Conservation (phyloP, 805 yeast species). For the Pichia californica region DNA sequence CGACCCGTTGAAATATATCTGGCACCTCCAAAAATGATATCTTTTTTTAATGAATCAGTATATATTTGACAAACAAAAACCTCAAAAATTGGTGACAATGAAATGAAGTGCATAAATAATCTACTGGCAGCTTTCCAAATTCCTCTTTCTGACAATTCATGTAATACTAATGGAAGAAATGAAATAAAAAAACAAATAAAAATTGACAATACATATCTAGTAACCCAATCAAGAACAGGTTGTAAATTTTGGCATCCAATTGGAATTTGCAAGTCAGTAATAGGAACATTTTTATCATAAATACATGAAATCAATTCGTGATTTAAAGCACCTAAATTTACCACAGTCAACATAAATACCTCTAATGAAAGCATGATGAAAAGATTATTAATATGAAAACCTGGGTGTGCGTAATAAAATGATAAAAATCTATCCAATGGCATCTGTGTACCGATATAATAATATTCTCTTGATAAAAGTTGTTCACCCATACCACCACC, state of each 20-base stretch:
- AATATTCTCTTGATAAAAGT: slow-evolving; percentile 84
- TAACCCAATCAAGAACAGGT: slow-evolving; percentile 89
- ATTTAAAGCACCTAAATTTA: slow-evolving; percentile 72
- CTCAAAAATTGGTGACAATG: slow-evolving; percentile 87
- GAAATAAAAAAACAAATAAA: slow-evolving; percentile 91
- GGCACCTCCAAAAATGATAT: slow-evolving; percentile 87
- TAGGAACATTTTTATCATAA: slow-evolving; percentile 59
- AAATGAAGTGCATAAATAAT: slow-evolving; percentile 66
- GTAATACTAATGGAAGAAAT: slow-evolving; percentile 79
- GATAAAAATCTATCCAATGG: slow-evolving; percentile 88
- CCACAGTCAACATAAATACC: slow-evolving; percentile 70
- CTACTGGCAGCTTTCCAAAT: slow-evolving; percentile 65
- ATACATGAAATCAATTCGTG: slow-evolving; percentile 67
- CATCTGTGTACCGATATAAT: slow-evolving; percentile 80
- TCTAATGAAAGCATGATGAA: slow-evolving; percentile 86
- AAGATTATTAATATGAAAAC: slow-evolving; percentile 87
- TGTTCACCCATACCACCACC: slow-evolving; percentile 99
- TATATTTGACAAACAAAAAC: slow-evolving; percentile 94
- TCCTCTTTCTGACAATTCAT: slow-evolving; percentile 85
- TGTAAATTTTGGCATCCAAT: slow-evolving; percentile 78
- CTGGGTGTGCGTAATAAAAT: slow-evolving; percentile 95
- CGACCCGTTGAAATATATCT: slow-evolving; percentile 88
- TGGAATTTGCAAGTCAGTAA: slow-evolving; percentile 69
- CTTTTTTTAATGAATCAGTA: slow-evolving; percentile 67
- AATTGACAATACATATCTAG: slow-evolving; percentile 80